These are phyloP conservation scores for Triadica sebifera DNA, from an alignment of 345 rosid genomes.

Conservation along the genomic window DNA sequence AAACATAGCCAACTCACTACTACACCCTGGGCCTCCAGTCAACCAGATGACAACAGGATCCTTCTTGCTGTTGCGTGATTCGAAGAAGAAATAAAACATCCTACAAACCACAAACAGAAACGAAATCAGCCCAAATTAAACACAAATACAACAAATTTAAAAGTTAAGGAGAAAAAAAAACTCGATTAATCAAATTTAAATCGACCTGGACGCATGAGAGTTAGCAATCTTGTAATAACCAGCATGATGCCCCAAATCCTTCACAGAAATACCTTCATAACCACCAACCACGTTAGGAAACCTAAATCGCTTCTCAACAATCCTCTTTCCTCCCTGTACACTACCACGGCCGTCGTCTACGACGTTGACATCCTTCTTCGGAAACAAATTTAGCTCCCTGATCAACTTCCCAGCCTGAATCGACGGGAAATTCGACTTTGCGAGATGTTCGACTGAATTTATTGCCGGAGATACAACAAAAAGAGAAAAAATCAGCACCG, in stretches of 20 bases:
- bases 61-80: constrained; percentile 71
- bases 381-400: constrained; percentile 79
- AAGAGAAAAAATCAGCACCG: constrained; percentile 27
- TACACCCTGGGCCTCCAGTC: constrained; percentile 99
- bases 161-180: not conserved
- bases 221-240: constrained; percentile 82
- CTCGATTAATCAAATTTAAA: not conserved
- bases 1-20: constrained; percentile 96
- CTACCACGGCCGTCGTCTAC: constrained; percentile 25
- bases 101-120: constrained; percentile 30
- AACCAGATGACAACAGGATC: constrained; percentile 96
- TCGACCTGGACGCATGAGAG: constrained; percentile 73
- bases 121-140: not conserved
- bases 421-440: constrained; percentile 53
- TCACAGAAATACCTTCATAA: constrained; percentile 38
- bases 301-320: constrained; percentile 64
- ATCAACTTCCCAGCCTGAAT: constrained; percentile 73
- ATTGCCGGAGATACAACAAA: constrained; percentile 17
- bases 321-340: constrained; percentile 22
- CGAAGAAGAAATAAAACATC: constrained; percentile 97
- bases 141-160: not conserved
- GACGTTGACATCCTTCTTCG: constrained; percentile 62
- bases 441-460: constrained; percentile 19
- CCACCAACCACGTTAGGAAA: constrained; percentile 54
- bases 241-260: constrained; percentile 91